phyloP scores from a whole-genome alignment of 2,329 filamentous ascomycete species.

The Claviceps fusiformis region DNA sequence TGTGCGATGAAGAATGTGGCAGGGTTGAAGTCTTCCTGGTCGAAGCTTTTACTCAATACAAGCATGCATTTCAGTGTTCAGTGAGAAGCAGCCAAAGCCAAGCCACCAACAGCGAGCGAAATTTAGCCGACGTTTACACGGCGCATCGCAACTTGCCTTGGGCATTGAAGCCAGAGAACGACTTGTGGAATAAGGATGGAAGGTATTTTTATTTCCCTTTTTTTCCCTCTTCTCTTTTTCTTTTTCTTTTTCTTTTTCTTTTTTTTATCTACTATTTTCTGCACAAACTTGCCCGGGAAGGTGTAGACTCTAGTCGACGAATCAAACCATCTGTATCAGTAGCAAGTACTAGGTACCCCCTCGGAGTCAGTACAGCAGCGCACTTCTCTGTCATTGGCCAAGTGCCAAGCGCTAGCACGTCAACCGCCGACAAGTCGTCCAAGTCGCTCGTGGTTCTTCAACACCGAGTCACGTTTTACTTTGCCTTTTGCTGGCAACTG shows the following conservation, averaged over 20 bases:
- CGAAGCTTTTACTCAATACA: neutral
- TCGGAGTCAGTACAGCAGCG: too few species aligned
- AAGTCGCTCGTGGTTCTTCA: neutral
- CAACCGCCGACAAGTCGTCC: neutral
- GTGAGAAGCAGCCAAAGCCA: neutral
- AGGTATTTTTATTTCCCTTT: neutral
- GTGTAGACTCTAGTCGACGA: neutral
- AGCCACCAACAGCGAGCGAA: neutral
- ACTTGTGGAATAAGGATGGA: neutral
- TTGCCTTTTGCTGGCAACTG: neutral
- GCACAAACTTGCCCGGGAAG: neutral
- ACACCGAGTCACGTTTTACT: neutral
- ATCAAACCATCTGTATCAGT: neutral
- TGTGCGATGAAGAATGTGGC: neutral
- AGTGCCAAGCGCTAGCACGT: neutral
- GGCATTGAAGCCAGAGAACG: neutral
- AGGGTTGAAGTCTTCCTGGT: neutral
- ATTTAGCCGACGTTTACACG: slow-evolving; percentile 5
- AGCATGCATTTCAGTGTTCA: neutral
- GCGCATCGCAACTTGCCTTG: neutral
- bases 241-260: neutral
- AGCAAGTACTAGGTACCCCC: too few species aligned
- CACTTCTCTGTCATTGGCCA: neutral
- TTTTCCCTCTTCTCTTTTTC: neutral
- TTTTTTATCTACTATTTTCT: neutral